phyloP scores from a whole-genome alignment of 768 basidiomycete genomes.

The Lentinula raphanica region DNA sequence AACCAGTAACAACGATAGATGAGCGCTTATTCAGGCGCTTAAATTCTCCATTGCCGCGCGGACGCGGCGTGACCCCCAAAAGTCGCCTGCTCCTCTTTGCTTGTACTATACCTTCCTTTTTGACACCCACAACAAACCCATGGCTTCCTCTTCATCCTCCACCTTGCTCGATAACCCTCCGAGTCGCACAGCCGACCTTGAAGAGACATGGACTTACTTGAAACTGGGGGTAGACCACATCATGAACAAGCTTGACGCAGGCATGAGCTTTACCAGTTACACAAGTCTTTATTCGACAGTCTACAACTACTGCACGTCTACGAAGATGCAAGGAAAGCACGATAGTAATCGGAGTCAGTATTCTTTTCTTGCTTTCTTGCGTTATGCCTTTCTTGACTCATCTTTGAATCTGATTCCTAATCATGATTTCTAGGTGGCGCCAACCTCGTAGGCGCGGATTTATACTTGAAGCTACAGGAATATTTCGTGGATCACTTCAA shows the following conservation, averaged over 20 bases:
- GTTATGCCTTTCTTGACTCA: too few relatives aligned
- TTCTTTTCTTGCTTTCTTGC: conserved; percentile 33
- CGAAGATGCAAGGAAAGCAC: conserved; percentile 43
- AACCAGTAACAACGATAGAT: too few relatives aligned
- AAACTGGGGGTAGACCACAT: conserved; percentile 88
- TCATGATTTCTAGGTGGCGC: conserved; percentile 59
- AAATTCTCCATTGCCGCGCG: background rate
- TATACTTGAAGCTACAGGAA: conserved; percentile 90
- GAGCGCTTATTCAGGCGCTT: too few relatives aligned
- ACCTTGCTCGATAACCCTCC: conserved; percentile 5
- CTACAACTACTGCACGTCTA: conserved; percentile 96
- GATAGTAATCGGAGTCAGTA: conserved; percentile 65
- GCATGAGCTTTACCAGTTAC: conserved; percentile 75
- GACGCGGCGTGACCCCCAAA: background rate
- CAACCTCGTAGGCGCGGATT: conserved; percentile 94
- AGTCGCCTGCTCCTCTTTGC: background rate
- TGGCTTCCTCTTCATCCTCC: conserved; percentile 4
- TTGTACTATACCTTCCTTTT: background rate
- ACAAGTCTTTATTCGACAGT: conserved; percentile 89
- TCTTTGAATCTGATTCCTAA: background rate
- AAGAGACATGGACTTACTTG: conserved; percentile 78
- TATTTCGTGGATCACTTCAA: conserved; percentile 87
- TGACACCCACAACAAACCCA: background rate
- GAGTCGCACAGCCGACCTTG: conserved; percentile 9
- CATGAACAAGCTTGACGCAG: conserved; percentile 85